Evolutionary conservation across 768 basidiomycete genomes (phyloP), one percentile per base, ranked within the genome.

Genomic region (Cystobasidium tubakii): DNA sequence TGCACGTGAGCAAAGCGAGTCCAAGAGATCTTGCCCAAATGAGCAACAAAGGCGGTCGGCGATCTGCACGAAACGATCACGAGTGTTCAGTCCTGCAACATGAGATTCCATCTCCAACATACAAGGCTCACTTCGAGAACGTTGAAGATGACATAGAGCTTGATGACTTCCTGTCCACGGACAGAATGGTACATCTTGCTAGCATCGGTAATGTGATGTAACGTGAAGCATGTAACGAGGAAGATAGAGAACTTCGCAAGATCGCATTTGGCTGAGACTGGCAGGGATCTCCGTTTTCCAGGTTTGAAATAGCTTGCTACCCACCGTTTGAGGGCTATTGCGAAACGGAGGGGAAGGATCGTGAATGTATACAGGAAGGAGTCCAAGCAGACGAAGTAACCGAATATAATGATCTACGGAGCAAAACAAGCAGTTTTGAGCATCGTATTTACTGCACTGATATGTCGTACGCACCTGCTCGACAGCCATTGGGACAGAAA

Each of bases 171-270:
- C 81, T 98, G 96, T 0, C 94, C 95, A 25, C 96, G 88, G 70
- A 99, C 97, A 19, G 89, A 89, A 79, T 99, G 96, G 78, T 99
- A 99, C 77, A 99, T 95, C 83, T 94, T 93, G 82, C 92, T 95
- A 12, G 92, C 90, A 79, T 99, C 95, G 7, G 94, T 93, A 46
- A 93, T 84, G 1, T 90, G 88, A 39, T 88, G 85, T 3, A 97
- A 84, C 25, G 94, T 85, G 21, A 87, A 76, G 60, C 93, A 85
- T 0, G 93, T 90, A 31, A 88, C 80, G 0, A 88, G 80, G 25
- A 99, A 85, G 1, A 99, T 84, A 10, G 91, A 82, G 29, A 87
- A 86, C 60, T 91, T 87, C n/a, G 96, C 82, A 15, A 99, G 86
- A 81, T 96, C 93, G 1, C 92, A 91, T 80, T 97, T 95, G 79